Conservation (phyloP, 176 grass and related monocot species). For the Neostapfia colusana region DNA sequence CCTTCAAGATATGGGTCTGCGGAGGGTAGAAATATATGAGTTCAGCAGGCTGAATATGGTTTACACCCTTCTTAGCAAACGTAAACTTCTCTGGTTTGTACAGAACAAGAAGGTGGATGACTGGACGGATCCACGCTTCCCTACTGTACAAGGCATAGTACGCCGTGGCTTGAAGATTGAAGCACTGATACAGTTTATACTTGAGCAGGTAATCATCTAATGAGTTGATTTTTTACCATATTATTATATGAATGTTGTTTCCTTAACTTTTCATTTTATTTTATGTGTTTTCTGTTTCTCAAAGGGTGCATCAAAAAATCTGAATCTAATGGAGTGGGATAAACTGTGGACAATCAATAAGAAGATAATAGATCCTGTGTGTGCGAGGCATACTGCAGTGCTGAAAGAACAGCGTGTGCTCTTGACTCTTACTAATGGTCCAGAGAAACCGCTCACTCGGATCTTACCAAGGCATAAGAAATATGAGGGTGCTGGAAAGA, state of each 20-base stretch:
- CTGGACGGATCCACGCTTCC: conserved; percentile 88
- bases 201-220: conserved; percentile 65
- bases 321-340: conserved; percentile 98
- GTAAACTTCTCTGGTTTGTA: conserved; percentile 92
- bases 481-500: conserved; percentile 81
- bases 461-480: conserved; percentile 94
- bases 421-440: conserved; percentile 74
- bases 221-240: conserved; percentile 7
- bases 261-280: not conserved
- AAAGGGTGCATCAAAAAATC: conserved; percentile 90
- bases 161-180: conserved; percentile 86
- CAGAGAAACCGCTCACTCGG: conserved; percentile 55
- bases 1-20: conserved; percentile 76
- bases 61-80: conserved; percentile 83
- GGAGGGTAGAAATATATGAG: conserved; percentile 76
- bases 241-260: not conserved
- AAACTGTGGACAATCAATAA: conserved; percentile 97
- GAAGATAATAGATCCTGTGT: conserved; percentile 85
- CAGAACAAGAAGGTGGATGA: conserved; percentile 84
- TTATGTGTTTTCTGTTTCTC: conserved; percentile 30
- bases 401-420: conserved; percentile 55
- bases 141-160: conserved; percentile 91
- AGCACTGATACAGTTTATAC: conserved; percentile 88
- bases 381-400: conserved; percentile 78
- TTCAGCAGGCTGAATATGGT: conserved; percentile 95